A percentile compares a stretch with the other conserved stretches of the same genome.
These are phyloP conservation scores for Helminthosporium solani DNA, from an alignment of 2,329 filamentous ascomycete genomes.

Conservation along the genomic window DNA sequence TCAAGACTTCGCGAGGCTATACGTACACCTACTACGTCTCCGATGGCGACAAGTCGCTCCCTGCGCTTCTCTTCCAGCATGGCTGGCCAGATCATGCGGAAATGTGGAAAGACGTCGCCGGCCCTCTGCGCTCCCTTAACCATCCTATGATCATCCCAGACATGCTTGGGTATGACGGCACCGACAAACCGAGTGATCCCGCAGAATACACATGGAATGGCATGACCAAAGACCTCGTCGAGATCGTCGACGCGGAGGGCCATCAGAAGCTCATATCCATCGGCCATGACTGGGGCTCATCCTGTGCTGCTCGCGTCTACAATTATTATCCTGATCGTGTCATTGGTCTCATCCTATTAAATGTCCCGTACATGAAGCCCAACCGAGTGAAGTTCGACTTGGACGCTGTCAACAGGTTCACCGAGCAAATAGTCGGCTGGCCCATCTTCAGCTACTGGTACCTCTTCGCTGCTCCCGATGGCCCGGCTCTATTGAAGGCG, in stretches of 20 bases:
- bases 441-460: constrained; percentile 47
- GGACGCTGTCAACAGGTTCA: constrained; percentile 29
- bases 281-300: constrained; percentile 52
- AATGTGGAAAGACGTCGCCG: not conserved
- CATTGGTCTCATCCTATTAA: constrained; percentile 44
- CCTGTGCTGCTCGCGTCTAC: constrained; percentile 43
- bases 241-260: constrained; percentile 33
- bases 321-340: constrained; percentile 43
- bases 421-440: constrained; percentile 37
- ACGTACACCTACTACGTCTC: not conserved
- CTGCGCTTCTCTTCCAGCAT: not conserved
- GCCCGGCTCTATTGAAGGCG: constrained; percentile 33
- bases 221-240: constrained; percentile 10
- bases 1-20: not conserved
- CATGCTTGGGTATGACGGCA: constrained; percentile 34
- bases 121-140: not conserved
- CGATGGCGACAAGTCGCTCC: not conserved
- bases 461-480: constrained; percentile 44
- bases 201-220: constrained; percentile 6
- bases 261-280: constrained; percentile 18
- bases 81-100: constrained; percentile 1
- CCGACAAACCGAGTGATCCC: constrained; percentile 19
- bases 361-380: constrained; percentile 44
- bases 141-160: constrained; percentile 22
- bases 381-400: constrained; percentile 35